Evolutionary conservation across 352 stramenopile species (phyloP), one percentile per base, ranked within the genome.

Genomic region (Pythium pyrilobum): DNA sequence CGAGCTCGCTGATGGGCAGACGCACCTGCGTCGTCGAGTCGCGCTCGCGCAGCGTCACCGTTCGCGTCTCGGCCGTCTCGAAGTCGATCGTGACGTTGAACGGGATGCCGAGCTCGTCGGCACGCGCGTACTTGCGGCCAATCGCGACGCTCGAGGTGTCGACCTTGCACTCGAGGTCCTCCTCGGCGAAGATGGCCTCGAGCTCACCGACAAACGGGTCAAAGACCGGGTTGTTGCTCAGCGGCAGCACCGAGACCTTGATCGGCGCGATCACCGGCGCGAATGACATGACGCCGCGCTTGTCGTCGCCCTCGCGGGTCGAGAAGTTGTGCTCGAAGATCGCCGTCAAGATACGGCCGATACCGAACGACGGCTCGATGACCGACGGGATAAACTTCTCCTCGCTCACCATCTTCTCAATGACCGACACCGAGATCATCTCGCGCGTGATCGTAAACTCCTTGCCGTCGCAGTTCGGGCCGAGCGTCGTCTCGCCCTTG

Each of bases 41-140:
- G 56, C 97, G 85, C 66, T 99, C 97, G 34, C 97, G 90, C 34
- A 99, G 77, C 39, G 97, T 99, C 15, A 99, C 96, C n/a, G 87
- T 89, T 43, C 74, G 75, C 38, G 95, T 78, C 45, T 85, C 70
- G 50, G 97, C 62, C 40, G 96, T 98, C 57, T 99, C 83, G 59
- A 99, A 99, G 78, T 99, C 97, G 52, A 99, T 96, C 25, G 97
- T 99, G 37, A 99, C 87, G 37, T 81, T 96, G 73, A 99, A 99
- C 37, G 97, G 97, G 38, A 99, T 92, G 69, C 97, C 97, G 39
- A 99, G 72, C 81, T 99, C 97, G 74, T 99, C 96, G 4, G 89
- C 73, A 56, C 97, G 95, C 24, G 96, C 92, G 80, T 99, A 99
- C 67, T 90, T 92, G 63, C 95, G 86, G 67, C 97, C 97, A 52